These are phyloP conservation scores for Esteya vermicola DNA, from an alignment of 2,329 filamentous ascomycete species.

Conservation along the genomic window DNA sequence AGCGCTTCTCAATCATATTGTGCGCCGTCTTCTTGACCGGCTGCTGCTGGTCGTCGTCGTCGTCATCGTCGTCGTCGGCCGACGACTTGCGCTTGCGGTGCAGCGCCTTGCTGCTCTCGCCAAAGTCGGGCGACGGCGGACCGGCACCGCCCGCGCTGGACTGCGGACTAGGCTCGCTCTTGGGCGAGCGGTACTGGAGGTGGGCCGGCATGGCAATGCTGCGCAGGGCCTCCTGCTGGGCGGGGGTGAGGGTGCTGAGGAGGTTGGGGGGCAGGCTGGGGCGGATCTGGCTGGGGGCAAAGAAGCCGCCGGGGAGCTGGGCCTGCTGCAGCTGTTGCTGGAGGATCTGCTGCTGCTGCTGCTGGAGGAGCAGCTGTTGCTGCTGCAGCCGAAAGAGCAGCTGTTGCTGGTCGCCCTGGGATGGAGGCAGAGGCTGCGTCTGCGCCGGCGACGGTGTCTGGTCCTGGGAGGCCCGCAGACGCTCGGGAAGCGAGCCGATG, in stretches of 20 bases:
- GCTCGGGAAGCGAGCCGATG: constrained; percentile 20
- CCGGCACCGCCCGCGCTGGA: constrained; percentile 29
- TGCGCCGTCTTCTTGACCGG: constrained; percentile 81
- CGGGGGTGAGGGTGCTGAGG: constrained; percentile 34
- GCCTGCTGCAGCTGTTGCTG: constrained; percentile 17
- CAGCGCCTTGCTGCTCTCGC: constrained; percentile 24
- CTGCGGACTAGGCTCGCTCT: constrained; percentile 43
- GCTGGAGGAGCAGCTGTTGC: neutral
- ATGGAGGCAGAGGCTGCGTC: neutral
- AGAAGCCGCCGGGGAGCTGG: too few species aligned
- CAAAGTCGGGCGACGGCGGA: constrained; percentile 29
- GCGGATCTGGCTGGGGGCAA: constrained; percentile 13
- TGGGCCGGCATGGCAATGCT: constrained; percentile 52
- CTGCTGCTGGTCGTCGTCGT: constrained; percentile 40
- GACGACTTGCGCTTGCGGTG: constrained; percentile 59
- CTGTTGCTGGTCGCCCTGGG: neutral
- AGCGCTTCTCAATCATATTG: constrained; percentile 97
- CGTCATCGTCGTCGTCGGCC: constrained; percentile 42
- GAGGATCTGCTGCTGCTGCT: constrained; percentile 12
- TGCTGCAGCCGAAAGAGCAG: neutral
- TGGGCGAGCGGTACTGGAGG: constrained; percentile 44
- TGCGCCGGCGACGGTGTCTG: neutral
- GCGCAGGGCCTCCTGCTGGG: constrained; percentile 45
- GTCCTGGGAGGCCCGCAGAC: constrained; percentile 12
- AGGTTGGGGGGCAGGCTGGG: constrained; percentile 18